phyloP scores from a whole-genome alignment of 108 stramenopile species.

The Nitzschia sp. region DNA sequence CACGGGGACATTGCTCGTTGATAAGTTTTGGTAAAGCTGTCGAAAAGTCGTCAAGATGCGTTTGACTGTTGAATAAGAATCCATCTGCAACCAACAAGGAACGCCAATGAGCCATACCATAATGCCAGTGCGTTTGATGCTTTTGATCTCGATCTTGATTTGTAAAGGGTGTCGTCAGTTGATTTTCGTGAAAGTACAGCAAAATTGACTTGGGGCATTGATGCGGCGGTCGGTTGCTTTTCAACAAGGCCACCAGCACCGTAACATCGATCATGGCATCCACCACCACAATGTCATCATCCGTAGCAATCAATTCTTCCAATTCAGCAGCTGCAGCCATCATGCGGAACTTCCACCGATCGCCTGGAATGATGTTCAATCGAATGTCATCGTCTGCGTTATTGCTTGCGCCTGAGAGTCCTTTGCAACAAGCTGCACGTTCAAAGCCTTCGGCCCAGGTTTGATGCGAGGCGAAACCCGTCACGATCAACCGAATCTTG shows the following conservation, averaged over 20 bases:
- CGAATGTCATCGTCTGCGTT: constrained; percentile 16
- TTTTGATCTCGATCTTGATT: constrained; percentile 23
- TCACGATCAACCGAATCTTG: constrained; percentile 22
- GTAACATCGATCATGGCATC: constrained; percentile 32
- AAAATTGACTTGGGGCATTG: constrained; percentile 17
- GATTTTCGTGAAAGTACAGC: constrained; percentile 31
- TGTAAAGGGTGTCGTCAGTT: constrained; percentile 30
- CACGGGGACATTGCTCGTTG: constrained; percentile 30
- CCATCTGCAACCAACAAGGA: constrained; percentile 27
- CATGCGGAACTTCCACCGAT: constrained; percentile 35
- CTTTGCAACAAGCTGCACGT: background rate
- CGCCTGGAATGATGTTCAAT: constrained; percentile 17
- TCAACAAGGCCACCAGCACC: constrained; percentile 21
- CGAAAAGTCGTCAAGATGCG: constrained; percentile 18
- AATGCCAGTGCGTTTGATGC: constrained; percentile 28
- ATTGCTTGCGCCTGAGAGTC: too few species aligned
- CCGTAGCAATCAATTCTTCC: background rate
- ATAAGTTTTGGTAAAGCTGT: constrained; percentile 19
- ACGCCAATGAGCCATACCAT: constrained; percentile 30
- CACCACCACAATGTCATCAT: constrained; percentile 24
- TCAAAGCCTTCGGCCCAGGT: constrained; percentile 28
- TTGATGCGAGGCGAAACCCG: constrained; percentile 25
- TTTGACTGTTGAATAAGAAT: constrained; percentile 26
- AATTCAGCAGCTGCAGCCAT: constrained; percentile 19
- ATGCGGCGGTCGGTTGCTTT: constrained; percentile 6